Evolutionary conservation across 1,139 yeast species (phyloP).

Genomic region (Blastobotrys petasosporus): DNA sequence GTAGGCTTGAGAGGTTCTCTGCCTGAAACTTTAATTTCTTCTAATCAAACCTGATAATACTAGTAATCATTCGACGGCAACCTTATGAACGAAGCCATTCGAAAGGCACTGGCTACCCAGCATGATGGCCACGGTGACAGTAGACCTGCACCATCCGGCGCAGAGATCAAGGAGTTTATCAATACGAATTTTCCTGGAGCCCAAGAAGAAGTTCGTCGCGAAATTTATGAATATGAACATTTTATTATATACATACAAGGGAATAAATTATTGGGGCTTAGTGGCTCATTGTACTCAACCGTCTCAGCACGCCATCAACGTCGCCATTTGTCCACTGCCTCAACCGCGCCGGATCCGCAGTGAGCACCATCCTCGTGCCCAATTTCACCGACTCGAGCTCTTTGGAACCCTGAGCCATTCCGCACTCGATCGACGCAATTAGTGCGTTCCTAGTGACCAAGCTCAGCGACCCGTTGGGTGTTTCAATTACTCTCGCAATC

Average conservation of each 20-base stretch:
- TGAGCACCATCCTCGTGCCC: conserved; percentile 68
- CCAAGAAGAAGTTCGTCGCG: too few relatives aligned
- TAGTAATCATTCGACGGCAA: too few relatives aligned
- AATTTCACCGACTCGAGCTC: conserved; percentile 35
- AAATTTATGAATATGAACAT: conserved; percentile 17
- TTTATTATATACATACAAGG: conserved; percentile 5
- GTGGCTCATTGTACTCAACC: conserved; percentile 1
- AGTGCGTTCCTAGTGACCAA: conserved; percentile 61
- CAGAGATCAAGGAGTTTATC: too few relatives aligned
- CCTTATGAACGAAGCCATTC: too few relatives aligned
- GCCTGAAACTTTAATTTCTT: too few relatives aligned
- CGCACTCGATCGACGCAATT: conserved; percentile 53
- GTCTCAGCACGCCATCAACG: conserved; percentile 7
- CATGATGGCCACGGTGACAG: too few relatives aligned
- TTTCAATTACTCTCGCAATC: conserved; percentile 45
- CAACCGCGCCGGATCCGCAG: conserved; percentile 24
- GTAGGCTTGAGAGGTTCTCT: too few relatives aligned
- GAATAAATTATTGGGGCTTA: not conserved
- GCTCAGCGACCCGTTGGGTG: conserved; percentile 57
- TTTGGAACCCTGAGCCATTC: too few relatives aligned
- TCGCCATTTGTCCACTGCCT: conserved; percentile 20
- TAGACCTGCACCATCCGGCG: too few relatives aligned
- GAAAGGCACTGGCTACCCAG: too few relatives aligned
- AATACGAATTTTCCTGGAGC: too few relatives aligned
- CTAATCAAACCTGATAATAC: too few relatives aligned